phyloP scores from a whole-genome alignment of 345 rosid genomes.

The Arabis alpina region DNA sequence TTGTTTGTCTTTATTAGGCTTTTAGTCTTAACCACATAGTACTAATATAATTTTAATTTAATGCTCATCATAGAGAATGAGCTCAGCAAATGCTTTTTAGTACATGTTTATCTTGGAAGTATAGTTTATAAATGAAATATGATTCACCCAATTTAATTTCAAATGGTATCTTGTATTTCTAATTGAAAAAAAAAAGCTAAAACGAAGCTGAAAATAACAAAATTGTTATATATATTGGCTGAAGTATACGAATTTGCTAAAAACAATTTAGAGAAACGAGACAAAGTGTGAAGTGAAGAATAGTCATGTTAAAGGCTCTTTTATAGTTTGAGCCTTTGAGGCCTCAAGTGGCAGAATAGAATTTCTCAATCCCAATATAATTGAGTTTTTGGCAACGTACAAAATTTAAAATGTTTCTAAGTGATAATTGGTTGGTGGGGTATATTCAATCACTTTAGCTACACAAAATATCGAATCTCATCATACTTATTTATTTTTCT shows the following conservation, averaged over 20 bases:
- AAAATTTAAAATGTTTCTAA: neutral
- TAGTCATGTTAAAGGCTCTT: slow-evolving; percentile 1
- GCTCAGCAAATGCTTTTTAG: slow-evolving; percentile 33
- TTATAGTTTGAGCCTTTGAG: neutral
- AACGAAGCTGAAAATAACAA: neutral
- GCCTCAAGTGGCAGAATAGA: slow-evolving; percentile 30
- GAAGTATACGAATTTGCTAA: neutral
- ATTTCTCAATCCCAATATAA: slow-evolving; percentile 9
- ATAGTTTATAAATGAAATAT: neutral
- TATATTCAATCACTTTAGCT: slow-evolving; percentile 25
- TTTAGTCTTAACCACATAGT: slow-evolving; percentile 14
- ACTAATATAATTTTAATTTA: neutral
- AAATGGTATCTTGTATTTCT: slow-evolving; percentile 1
- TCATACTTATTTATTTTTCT: neutral
- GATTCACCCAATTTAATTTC: neutral
- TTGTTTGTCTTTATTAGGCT: slow-evolving; percentile 21
- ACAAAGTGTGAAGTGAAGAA: slow-evolving; percentile 24
- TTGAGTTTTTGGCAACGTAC: neutral
- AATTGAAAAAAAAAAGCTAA: neutral
- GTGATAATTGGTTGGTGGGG: slow-evolving; percentile 37
- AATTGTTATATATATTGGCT: neutral
- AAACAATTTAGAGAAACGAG: neutral
- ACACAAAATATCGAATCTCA: slow-evolving; percentile 31
- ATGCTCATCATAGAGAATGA: slow-evolving; percentile 35
- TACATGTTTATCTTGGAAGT: slow-evolving; percentile 10